Evolutionary conservation across 371 early-diverging fungal genomes (phyloP).

Genomic region (Dinochytrium kinnereticum): DNA sequence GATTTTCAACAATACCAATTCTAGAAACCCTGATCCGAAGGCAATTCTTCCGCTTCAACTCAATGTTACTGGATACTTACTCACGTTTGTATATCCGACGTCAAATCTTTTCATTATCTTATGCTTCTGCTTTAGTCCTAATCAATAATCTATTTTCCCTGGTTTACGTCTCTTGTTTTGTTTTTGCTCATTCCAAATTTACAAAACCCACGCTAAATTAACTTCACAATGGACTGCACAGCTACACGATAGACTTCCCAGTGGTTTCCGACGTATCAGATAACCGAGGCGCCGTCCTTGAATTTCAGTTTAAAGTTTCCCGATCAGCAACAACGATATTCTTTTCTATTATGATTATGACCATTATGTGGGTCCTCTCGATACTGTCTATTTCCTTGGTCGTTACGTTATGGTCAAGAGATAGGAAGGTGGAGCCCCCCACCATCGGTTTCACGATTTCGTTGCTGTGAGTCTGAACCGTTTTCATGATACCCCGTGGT

Average conservation of each 20-base stretch:
- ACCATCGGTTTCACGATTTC: conserved; percentile 27
- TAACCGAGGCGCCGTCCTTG: neutral
- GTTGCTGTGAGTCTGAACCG: conserved; percentile 22
- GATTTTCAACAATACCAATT: conserved; percentile 2
- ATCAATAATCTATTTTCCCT: too few species aligned
- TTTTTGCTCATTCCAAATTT: too few species aligned
- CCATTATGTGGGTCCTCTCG: conserved; percentile 56
- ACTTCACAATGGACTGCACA: too few species aligned
- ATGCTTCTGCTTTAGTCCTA: too few species aligned
- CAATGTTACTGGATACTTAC: conserved; percentile 7
- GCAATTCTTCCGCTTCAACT: neutral
- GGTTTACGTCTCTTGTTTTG: neutral
- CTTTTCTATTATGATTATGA: conserved; percentile 17
- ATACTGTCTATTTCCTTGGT: conserved; percentile 47
- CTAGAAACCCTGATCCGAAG: neutral
- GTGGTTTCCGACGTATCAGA: neutral
- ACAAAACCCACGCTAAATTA: too few species aligned
- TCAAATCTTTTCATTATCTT: too few species aligned
- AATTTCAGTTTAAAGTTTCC: conserved; percentile 13
- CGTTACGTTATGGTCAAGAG: conserved; percentile 44
- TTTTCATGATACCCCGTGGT: too few species aligned
- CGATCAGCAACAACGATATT: conserved; percentile 26
- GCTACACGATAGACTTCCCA: conserved; percentile 5
- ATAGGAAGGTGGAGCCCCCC: conserved; percentile 37
- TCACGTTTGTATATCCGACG: too few species aligned